Evolutionary conservation across 1,284 basidiomycete genomes (phyloP).

Genomic region (Tilletia indica): DNA sequence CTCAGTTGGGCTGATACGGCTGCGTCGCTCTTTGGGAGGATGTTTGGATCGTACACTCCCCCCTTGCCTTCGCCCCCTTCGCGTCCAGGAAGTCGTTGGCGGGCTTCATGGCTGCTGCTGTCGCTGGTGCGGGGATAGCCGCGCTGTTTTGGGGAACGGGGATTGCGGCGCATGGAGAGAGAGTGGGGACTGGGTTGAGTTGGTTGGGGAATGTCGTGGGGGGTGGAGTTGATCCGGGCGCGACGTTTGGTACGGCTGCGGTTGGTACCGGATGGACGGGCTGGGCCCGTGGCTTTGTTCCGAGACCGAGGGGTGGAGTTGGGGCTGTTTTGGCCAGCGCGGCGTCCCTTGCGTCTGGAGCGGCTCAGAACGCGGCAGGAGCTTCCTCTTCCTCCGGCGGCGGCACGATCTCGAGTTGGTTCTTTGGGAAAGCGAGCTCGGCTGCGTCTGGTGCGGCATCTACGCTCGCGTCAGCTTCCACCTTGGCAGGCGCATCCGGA

Average conservation of each 20-base stretch:
- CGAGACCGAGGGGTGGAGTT: conserved; percentile 21
- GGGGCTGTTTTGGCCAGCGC: conserved; percentile 29
- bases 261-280: conserved; percentile 42
- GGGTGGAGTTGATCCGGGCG: conserved; percentile 15
- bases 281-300: conserved; percentile 29
- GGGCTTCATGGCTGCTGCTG: conserved; percentile 79
- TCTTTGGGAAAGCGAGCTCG: background rate
- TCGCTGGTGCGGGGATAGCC: conserved; percentile 73
- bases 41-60: conserved; percentile 75
- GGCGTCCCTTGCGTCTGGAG: conserved; percentile 12
- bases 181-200: conserved; percentile 38
- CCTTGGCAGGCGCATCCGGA: background rate
- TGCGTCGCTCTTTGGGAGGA: conserved; percentile 85
- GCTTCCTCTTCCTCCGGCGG: background rate
- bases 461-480: conserved; percentile 2
- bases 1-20: conserved; percentile 76
- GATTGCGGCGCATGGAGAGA: conserved; percentile 39
- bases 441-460: conserved; percentile 4
- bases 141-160: conserved; percentile 70
- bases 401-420: background rate
- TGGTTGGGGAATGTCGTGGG: conserved; percentile 25
- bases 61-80: conserved; percentile 72
- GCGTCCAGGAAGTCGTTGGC: conserved; percentile 82
- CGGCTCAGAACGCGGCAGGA: background rate
- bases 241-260: conserved; percentile 39